Evolutionary conservation across 495 filamentous ascomycete genomes (phyloP).

Genomic region (Astrothelium subdiscretum): DNA sequence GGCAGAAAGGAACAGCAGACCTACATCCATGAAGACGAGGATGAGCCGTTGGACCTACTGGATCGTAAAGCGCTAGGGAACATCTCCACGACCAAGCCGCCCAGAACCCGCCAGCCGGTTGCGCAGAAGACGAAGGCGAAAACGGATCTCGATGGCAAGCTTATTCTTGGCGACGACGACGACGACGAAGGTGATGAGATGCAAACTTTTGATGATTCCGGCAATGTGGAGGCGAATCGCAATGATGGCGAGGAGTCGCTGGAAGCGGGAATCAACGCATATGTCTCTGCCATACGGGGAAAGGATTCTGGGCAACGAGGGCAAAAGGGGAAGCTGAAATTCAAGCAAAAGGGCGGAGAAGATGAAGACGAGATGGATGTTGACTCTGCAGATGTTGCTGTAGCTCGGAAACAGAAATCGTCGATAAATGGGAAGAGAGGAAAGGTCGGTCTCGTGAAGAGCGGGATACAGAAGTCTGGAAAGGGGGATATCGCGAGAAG

Average conservation of each 20-base stretch:
- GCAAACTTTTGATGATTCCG: constrained; percentile 50
- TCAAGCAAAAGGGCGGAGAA: constrained; percentile 52
- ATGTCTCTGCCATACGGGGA: constrained; percentile 79
- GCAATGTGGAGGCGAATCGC: constrained; percentile 35
- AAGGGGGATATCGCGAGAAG: background rate
- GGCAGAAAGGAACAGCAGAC: constrained; percentile 27
- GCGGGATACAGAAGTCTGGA: background rate
- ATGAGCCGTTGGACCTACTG: constrained; percentile 88
- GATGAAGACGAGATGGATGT: constrained; percentile 61
- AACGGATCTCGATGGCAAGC: constrained; percentile 74
- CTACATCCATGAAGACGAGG: constrained; percentile 86
- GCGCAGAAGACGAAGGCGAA: constrained; percentile 50
- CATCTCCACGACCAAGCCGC: constrained; percentile 82
- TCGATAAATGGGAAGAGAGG: background rate
- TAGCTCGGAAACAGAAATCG: constrained; percentile 4
- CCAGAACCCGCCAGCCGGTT: constrained; percentile 34
- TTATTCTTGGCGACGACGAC: constrained; percentile 50
- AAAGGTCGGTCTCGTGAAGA: background rate
- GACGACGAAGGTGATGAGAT: constrained; percentile 44
- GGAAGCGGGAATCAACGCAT: constrained; percentile 68
- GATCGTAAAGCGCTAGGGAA: constrained; percentile 79
- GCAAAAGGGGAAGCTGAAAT: constrained; percentile 77
- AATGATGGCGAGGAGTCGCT: constrained; percentile 32
- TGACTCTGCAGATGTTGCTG: constrained; percentile 45
- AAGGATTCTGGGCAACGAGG: constrained; percentile 73